Base-by-base conservation (phyloP, 495 filamentous ascomycete species). In the Rostrohypoxylon terebratum region DNA sequence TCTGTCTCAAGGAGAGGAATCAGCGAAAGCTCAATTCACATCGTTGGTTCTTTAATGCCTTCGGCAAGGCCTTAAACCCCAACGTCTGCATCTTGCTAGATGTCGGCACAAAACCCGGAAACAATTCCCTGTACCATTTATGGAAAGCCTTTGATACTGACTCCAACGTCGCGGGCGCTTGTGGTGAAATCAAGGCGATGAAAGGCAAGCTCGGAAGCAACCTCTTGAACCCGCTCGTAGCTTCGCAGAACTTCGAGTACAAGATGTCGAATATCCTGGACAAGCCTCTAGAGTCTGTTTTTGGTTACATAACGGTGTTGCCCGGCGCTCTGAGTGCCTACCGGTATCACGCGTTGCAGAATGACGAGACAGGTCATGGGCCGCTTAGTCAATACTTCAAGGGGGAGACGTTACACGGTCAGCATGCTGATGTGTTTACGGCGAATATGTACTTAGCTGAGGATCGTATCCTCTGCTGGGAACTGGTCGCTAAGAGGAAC, bases 211-310 rank as follows among this genome's bases (percentile, higher is more conserved):
- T 84, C 25, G 93, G 91, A 81, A 82, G 90, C 14, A 93, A 94
- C 20, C 87, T 99, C 20, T 83, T 99, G 44, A 98, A 98, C 77
- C 96, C 96, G 0, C 86, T 99, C 2, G 94, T 99, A 7, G 96
- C 96, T 0, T 94, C 92, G 50, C 96, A 99, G 79, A 98, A 99
- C 75, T 99, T 98, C 74, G 96, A 99, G 80, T 99, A 99, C 85
- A 99, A 99, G 83, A 97, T 98, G 95, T 97, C 93, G 6, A 99
- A 98, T 69, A 99, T 99, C 75, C 85, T 99, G 25, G 96, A 99
- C 77, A 98, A 98, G 80, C 96, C 96, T 3, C 83, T 99, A 21
- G 96, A 99, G 80, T 94, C 91, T 1, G 96, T 98, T 1, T 98
- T 99, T 76, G 96, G 96, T 3, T 98, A 98, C 75, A 98, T 98